phyloP scores from a whole-genome alignment of 345 rosid species.

The Arabidopsis arenosa region DNA sequence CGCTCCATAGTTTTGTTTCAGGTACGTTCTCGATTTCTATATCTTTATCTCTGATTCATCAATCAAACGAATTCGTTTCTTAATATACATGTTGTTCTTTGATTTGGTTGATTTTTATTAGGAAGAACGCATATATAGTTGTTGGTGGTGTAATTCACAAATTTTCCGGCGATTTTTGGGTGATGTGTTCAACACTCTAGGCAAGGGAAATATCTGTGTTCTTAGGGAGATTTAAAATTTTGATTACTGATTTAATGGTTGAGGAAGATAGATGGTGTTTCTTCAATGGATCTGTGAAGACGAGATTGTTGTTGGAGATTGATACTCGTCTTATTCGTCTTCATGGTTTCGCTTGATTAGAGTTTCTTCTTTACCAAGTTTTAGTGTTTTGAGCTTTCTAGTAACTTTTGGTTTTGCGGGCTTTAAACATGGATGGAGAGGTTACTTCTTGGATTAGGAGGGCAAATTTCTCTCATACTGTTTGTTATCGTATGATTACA shows the following conservation, averaged over 20 bases:
- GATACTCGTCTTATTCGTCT: constrained; percentile 31
- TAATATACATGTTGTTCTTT: not conserved
- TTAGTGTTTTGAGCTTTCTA: constrained; percentile 30
- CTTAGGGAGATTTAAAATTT: not conserved
- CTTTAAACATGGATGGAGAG: constrained; percentile 59
- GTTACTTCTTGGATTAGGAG: constrained; percentile 78
- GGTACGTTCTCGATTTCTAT: constrained; percentile 1
- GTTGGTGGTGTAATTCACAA: constrained; percentile 52
- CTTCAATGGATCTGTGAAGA: constrained; percentile 32
- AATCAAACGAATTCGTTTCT: constrained; percentile 7
- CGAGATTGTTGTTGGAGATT: constrained; percentile 40
- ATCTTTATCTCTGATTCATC: not conserved
- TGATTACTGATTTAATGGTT: not conserved
- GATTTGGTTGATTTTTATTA: constrained; percentile 21
- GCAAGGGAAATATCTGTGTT: not conserved
- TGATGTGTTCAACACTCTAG: constrained; percentile 49
- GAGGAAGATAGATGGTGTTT: constrained; percentile 22
- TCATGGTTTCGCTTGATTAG: constrained; percentile 41
- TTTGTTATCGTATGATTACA: constrained; percentile 65
- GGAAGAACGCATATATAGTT: constrained; percentile 21
- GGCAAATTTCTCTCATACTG: constrained; percentile 70
- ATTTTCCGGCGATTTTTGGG: constrained; percentile 42
- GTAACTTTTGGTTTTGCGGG: constrained; percentile 10
- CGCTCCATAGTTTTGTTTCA: not conserved
- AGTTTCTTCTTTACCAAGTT: constrained; percentile 13